Evolutionary conservation across 495 filamentous ascomycete genomes (phyloP).

Genomic region (Penicillium salamii): DNA sequence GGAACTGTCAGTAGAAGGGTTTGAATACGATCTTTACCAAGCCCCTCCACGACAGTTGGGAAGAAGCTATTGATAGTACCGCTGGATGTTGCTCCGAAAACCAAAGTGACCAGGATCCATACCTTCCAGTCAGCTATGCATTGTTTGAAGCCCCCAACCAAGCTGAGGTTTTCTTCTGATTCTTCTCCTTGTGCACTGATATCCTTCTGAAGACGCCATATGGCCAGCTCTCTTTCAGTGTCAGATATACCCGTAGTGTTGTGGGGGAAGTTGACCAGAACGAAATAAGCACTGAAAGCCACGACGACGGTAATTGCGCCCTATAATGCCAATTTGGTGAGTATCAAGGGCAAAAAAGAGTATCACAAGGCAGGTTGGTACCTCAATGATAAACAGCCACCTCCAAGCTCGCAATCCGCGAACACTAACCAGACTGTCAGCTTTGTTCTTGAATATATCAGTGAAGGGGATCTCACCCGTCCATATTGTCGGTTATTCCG

Average conservation of each 20-base stretch:
- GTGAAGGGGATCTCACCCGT: background rate
- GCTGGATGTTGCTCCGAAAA: background rate
- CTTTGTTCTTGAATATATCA: too few relatives aligned
- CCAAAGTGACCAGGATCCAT: background rate
- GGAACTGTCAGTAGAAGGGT: conserved; percentile 52
- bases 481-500: conserved; percentile 25
- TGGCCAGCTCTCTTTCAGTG: conserved; percentile 59
- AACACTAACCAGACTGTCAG: background rate
- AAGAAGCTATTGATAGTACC: conserved; percentile 42
- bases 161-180: background rate
- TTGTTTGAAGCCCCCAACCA: background rate
- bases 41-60: conserved; percentile 50
- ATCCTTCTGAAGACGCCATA: conserved; percentile 66
- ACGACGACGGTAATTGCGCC: conserved; percentile 50
- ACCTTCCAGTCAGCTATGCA: background rate
- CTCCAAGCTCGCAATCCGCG: conserved; percentile 26
- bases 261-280: conserved; percentile 70
- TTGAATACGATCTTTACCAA: conserved; percentile 45
- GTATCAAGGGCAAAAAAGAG: background rate
- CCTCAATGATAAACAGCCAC: conserved; percentile 33
- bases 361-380: too few relatives aligned
- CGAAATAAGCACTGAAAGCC: conserved; percentile 46
- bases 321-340: conserved; percentile 40
- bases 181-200: conserved; percentile 66
- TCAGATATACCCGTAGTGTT: conserved; percentile 66